These are phyloP conservation scores for Epichloe festucae DNA, from an alignment of 2,329 filamentous ascomycete species.

Conservation along the genomic window DNA sequence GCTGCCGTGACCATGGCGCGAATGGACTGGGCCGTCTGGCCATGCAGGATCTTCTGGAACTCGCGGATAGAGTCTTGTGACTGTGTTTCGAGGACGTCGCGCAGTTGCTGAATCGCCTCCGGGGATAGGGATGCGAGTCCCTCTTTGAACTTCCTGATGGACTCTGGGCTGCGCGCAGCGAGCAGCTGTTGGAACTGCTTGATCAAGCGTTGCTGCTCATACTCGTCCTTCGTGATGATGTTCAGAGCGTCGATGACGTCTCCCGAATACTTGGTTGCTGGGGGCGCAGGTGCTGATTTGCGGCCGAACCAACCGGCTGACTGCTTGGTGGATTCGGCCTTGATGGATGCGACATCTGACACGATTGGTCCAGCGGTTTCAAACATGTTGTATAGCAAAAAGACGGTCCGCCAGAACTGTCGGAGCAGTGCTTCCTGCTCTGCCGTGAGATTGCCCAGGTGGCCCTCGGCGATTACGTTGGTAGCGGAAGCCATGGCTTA, in stretches of 20 bases:
- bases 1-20: slow-evolving; percentile 9
- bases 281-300: not conserved
- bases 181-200: not conserved
- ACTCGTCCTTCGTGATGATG: not conserved
- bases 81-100: not conserved
- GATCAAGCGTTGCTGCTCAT: not conserved
- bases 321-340: not conserved
- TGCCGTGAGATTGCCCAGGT: slow-evolving; percentile 2
- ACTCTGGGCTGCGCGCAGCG: not conserved
- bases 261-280: not conserved
- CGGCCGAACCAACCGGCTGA: not conserved
- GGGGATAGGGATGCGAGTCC: not conserved
- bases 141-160: slow-evolving; percentile 2
- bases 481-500: not conserved
- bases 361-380: not conserved
- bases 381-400: slow-evolving; percentile 1
- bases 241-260: not conserved
- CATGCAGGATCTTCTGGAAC: slow-evolving; percentile 1
- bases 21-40: not conserved
- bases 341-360: not conserved
- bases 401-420: not conserved
- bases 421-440: not conserved
- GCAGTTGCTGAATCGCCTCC: slow-evolving; percentile 1
- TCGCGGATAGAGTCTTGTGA: not conserved
- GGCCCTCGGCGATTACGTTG: not conserved